Percentiles rank a stretch among this genome's conserved stretches.
Conservation (phyloP, 1,284 basidiomycete genomes). For the Fistulinella cinereoalba region DNA sequence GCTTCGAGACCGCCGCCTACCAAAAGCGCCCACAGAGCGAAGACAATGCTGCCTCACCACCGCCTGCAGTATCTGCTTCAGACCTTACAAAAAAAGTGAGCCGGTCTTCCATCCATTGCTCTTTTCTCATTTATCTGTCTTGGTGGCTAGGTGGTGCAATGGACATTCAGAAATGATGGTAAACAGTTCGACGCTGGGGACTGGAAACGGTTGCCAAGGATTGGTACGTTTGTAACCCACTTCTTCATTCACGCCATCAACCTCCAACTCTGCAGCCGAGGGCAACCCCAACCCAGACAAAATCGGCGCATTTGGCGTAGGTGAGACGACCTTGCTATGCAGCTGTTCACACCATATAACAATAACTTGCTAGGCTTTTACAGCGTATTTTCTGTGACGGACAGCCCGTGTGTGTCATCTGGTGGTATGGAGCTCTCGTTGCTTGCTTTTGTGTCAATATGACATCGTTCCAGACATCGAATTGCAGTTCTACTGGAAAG, state of each 20-base stretch:
- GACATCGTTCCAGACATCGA: constrained; percentile 36
- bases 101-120: constrained; percentile 3
- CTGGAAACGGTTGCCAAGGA: constrained; percentile 87
- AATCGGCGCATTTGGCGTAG: constrained; percentile 85
- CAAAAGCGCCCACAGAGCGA: constrained; percentile 21
- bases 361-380: constrained; percentile 58
- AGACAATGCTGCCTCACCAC: not conserved
- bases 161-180: constrained; percentile 89
- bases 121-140: not conserved
- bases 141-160: constrained; percentile 66
- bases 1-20: constrained; percentile 68
- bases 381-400: constrained; percentile 74
- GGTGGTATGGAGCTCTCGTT: constrained; percentile 40
- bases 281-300: constrained; percentile 85
- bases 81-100: constrained; percentile 50
- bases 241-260: not conserved
- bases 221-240: constrained; percentile 50
- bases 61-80: constrained; percentile 39
- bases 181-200: constrained; percentile 79
- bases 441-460: not conserved
- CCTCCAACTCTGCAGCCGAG: constrained; percentile 48
- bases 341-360: not conserved
- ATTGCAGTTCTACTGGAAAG: constrained; percentile 97
- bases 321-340: constrained; percentile 39
- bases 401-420: constrained; percentile 1